These are phyloP conservation scores for Leccinum griseonigrum DNA, from an alignment of 1,284 basidiomycete genomes.

Conservation along the genomic window DNA sequence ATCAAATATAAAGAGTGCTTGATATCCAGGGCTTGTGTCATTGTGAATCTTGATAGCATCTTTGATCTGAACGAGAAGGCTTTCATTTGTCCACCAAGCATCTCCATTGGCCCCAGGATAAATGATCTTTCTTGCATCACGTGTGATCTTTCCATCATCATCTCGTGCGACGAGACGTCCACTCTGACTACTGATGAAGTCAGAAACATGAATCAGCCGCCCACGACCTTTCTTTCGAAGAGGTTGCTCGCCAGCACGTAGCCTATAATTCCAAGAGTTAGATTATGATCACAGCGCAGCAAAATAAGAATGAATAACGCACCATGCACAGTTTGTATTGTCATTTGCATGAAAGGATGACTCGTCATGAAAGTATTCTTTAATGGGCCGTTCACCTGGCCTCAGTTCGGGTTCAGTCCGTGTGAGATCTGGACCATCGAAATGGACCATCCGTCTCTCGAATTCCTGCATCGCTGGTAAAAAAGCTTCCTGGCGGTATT, in stretches of 20 bases:
- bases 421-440: not conserved
- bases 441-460: not conserved
- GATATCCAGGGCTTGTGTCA: not conserved
- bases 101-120: not conserved
- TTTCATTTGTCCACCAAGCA: not conserved
- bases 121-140: not conserved
- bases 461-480: not conserved
- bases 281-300: not conserved
- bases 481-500: not conserved
- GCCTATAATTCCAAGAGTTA: not conserved
- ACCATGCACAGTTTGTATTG: not conserved
- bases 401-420: not conserved
- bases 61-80: not conserved
- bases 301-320: not conserved
- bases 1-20: not conserved
- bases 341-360: not conserved
- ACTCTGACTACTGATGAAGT: not conserved
- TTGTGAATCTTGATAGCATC: not conserved
- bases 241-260: not conserved
- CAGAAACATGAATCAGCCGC: not conserved
- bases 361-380: not conserved
- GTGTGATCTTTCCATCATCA: not conserved
- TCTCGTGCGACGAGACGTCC: not conserved
- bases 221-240: not conserved
- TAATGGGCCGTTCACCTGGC: not conserved